Conservation (phyloP, 768 basidiomycete species). For the Cystobasidium tubakii region DNA sequence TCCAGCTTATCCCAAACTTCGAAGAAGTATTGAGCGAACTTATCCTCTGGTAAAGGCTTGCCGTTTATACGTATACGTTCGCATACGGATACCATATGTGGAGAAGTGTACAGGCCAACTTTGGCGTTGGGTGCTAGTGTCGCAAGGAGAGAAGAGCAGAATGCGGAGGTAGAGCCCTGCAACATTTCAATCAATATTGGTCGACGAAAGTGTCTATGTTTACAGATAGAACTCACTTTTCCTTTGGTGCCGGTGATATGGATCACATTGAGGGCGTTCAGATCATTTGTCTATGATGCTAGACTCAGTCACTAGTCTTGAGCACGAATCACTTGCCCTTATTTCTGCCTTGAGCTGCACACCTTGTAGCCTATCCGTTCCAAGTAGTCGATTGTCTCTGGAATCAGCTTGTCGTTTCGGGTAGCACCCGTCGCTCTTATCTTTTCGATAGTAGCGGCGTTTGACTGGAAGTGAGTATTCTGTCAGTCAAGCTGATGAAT, state of each 20-base stretch:
- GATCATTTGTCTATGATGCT: conserved; percentile 5
- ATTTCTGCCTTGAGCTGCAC: conserved; percentile 47
- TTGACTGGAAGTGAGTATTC: conserved; percentile 60
- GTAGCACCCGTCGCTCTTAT: conserved; percentile 66
- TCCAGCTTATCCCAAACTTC: conserved; percentile 87
- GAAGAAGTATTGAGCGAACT: conserved; percentile 87
- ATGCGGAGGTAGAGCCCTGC: conserved; percentile 73
- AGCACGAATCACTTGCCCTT: too few relatives aligned
- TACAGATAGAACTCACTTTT: conserved; percentile 21
- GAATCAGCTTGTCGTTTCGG: conserved; percentile 61
- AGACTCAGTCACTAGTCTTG: too few relatives aligned
- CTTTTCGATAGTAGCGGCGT: conserved; percentile 84
- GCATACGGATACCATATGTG: conserved; percentile 88
- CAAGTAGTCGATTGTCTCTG: conserved; percentile 86
- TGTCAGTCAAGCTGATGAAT: too few relatives aligned
- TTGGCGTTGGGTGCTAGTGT: conserved; percentile 67
- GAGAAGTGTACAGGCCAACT: conserved; percentile 90
- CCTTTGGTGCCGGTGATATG: conserved; percentile 39
- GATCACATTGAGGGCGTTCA: conserved; percentile 34
- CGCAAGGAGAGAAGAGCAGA: conserved; percentile 79
- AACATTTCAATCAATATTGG: too few relatives aligned
- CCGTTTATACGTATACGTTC: conserved; percentile 94
- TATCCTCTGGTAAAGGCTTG: conserved; percentile 73
- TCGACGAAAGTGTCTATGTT: background rate
- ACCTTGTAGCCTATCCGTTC: conserved; percentile 79